Evolutionary conservation across 495 filamentous ascomycete genomes (phyloP), one percentile per base, ranked within the genome.

Genomic region (Daldinia bambusicola): DNA sequence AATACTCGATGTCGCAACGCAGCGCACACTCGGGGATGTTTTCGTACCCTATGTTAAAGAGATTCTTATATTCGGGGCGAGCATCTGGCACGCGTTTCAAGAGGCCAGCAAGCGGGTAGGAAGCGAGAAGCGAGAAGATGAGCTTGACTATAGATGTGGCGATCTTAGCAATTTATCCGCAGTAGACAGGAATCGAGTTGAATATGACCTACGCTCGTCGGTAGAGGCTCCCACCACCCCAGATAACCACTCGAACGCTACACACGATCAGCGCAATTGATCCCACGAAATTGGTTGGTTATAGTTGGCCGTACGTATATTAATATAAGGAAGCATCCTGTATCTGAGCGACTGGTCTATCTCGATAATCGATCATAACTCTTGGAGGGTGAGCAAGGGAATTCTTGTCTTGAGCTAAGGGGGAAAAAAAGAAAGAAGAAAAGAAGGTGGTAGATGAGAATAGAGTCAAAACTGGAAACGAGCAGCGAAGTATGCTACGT

Each of bases 41-140:
- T 67, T 66, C 83, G 63, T 82, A 90, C 91, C 83, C 83, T 40
- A 98, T 90, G 52, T 90, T 92, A 79, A 98, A 98, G 22, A 89
- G 79, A 81, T 97, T 98, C 81, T 98, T 99, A 70, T 90, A 89
- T 76, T 88, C 91, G 6, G 95, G 95, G 55, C 91, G 86, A 48
- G 84, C 75, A 80, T 99, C 95, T 34, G 95, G 96, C 38, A 99
- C 88, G 45, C 96, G 88, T 79, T 99, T 99, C 13, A 99, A 85
- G 58, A 97, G 74, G 41, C 85, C 95, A 50, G 95, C 93, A 58
- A 99, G 86, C 10, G 95, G 95, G 78, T 97, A 99, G 34, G 96
- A 98, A 31, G 98, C 79, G 45, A 98, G 85, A 79, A 99, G 95
- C 14, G 93, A 93, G 78, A 89, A 89, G 71, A 97, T 90, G 76